Evolutionary conservation across 495 filamentous ascomycete species (phyloP).

Genomic region (Aspergillus affinis): DNA sequence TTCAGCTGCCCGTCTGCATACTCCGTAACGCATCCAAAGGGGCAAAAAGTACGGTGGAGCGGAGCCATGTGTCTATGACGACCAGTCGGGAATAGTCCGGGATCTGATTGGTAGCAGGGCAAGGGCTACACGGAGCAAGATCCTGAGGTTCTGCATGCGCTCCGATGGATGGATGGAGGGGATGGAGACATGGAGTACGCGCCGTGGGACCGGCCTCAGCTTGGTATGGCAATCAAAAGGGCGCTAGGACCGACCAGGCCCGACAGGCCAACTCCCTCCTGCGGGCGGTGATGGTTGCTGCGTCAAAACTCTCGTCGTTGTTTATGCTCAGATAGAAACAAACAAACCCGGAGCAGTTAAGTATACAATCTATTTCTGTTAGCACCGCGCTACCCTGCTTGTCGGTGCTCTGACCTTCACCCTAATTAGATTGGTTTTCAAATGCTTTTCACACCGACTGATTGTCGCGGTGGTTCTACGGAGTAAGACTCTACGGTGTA

Average conservation of each 20-base stretch:
- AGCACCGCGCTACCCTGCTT: not conserved
- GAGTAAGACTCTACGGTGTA: not conserved
- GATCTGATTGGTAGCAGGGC: conserved; percentile 15
- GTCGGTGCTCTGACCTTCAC: conserved; percentile 10
- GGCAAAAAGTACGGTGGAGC: conserved; percentile 27
- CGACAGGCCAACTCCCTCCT: conserved; percentile 18
- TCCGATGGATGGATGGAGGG: not conserved
- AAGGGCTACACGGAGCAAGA: conserved; percentile 10
- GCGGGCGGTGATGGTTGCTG: conserved; percentile 16
- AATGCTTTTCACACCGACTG: conserved; percentile 13
- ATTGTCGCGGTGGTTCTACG: conserved; percentile 2
- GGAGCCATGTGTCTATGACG: conserved; percentile 28
- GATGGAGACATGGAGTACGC: conserved; percentile 12
- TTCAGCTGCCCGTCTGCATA: conserved; percentile 1
- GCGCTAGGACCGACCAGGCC: conserved; percentile 6
- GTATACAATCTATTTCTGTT: not conserved
- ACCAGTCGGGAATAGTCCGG: conserved; percentile 11
- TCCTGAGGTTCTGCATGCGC: conserved; percentile 30
- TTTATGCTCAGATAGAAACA: conserved; percentile 18
- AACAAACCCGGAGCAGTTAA: conserved; percentile 14
- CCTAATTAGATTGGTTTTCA: not conserved
- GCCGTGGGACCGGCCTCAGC: conserved; percentile 11
- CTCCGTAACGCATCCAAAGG: conserved; percentile 11
- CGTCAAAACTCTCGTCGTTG: conserved; percentile 9
- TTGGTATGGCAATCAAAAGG: conserved; percentile 4